These are phyloP conservation scores for Mycena citricolor DNA, from an alignment of 1,284 basidiomycete species.

Conservation along the genomic window DNA sequence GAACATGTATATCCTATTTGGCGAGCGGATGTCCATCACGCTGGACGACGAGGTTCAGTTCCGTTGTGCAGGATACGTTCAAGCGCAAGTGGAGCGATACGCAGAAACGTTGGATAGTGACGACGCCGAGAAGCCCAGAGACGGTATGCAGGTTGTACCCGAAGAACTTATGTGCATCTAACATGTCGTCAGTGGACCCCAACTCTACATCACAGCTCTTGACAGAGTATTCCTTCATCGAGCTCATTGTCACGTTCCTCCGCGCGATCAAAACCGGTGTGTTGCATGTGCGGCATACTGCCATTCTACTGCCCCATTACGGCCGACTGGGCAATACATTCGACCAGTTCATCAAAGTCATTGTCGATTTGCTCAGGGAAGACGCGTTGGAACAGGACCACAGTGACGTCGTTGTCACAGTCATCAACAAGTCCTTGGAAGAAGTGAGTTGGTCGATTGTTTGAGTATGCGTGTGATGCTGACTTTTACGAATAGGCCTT, in stretches of 20 bases:
- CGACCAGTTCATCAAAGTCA: slow-evolving; percentile 78
- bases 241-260: slow-evolving; percentile 80
- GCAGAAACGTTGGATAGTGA: slow-evolving; percentile 54
- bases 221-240: slow-evolving; percentile 78
- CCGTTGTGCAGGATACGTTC: slow-evolving; percentile 83
- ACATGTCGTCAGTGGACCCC: slow-evolving; percentile 30
- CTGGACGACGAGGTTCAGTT: slow-evolving; percentile 84
- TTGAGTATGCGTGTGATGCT: slow-evolving; percentile 6
- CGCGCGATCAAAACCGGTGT: slow-evolving; percentile 82
- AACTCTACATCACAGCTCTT: slow-evolving; percentile 57
- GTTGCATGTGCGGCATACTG: slow-evolving; percentile 77
- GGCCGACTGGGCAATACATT: slow-evolving; percentile 81
- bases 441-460: slow-evolving; percentile 49
- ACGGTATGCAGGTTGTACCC: no score
- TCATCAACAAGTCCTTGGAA: slow-evolving; percentile 69
- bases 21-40: slow-evolving; percentile 53
- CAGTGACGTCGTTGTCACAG: slow-evolving; percentile 53
- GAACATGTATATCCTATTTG: slow-evolving; percentile 81
- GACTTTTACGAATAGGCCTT: slow-evolving; percentile 65
- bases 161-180: no score
- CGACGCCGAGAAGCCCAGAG: slow-evolving; percentile 29
- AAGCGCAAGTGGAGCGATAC: slow-evolving; percentile 86
- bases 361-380: slow-evolving; percentile 85
- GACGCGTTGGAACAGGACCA: slow-evolving; percentile 82
- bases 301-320: slow-evolving; percentile 79